Evolutionary conservation across 164 flowering plant genomes (phyloP).

Genomic region (Umbellularia californica): DNA sequence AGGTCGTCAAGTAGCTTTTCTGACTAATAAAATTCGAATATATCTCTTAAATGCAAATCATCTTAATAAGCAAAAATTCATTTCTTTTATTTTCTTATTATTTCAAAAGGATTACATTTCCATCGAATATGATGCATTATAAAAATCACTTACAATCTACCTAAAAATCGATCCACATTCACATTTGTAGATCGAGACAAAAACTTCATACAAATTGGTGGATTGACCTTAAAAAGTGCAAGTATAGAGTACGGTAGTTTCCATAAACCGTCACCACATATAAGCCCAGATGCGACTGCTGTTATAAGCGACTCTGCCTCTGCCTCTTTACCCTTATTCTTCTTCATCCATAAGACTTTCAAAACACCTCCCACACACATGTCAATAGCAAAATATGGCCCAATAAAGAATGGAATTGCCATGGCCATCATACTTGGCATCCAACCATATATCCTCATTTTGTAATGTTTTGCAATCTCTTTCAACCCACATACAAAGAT

Average conservation of each 20-base stretch:
- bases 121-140: too few relatives aligned
- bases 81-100: too few relatives aligned
- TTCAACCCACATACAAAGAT: conserved; percentile 6
- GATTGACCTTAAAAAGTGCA: conserved; percentile 29
- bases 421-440: conserved; percentile 32
- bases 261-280: conserved; percentile 28
- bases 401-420: conserved; percentile 34
- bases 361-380: conserved; percentile 35
- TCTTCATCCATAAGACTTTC: conserved; percentile 18
- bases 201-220: conserved; percentile 74
- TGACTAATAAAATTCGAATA: too few relatives aligned
- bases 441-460: conserved; percentile 11
- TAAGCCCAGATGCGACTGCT: conserved; percentile 31
- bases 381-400: conserved; percentile 30
- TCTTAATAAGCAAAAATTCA: too few relatives aligned
- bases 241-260: conserved; percentile 26
- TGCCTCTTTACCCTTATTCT: conserved; percentile 15
- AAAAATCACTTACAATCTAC: neutral
- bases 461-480: conserved; percentile 4
- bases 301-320: conserved; percentile 19
- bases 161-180: conserved; percentile 29
- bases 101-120: too few relatives aligned
- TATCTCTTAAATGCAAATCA: too few relatives aligned
- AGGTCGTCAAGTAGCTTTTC: too few relatives aligned
- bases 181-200: conserved; percentile 13